Evolutionary conservation across 2,329 filamentous ascomycete species (phyloP).

Genomic region (Calycina marina): DNA sequence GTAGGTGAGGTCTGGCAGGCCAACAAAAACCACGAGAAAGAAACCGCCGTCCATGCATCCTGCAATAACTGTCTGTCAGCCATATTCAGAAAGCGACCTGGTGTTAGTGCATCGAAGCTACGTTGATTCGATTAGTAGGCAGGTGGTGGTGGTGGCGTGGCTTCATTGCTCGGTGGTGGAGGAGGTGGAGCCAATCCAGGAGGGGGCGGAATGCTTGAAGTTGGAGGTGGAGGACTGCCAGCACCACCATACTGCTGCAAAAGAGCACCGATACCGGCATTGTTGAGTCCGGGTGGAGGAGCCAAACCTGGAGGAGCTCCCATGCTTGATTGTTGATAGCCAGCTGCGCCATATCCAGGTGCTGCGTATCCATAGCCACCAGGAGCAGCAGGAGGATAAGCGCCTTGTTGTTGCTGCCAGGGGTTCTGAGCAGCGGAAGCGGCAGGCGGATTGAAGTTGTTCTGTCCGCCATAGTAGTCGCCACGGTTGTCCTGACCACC

Average conservation of each 20-base stretch:
- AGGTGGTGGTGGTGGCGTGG: conserved; percentile 13
- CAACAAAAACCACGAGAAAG: no score
- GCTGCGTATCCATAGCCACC: conserved; percentile 43
- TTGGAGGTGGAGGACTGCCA: conserved; percentile 37
- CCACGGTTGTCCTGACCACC: conserved; percentile 29
- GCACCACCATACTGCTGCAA: conserved; percentile 48
- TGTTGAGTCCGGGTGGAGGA: conserved; percentile 33
- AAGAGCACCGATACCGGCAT: conserved; percentile 45
- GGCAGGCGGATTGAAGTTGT: conserved; percentile 33
- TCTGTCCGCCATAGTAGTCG: conserved; percentile 33
- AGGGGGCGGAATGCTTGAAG: conserved; percentile 27
- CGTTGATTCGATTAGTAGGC: no score
- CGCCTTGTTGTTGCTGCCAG: conserved; percentile 28
- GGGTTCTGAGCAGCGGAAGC: conserved; percentile 31
- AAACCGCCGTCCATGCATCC: no score
- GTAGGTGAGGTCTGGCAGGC: no score
- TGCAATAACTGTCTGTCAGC: no score
- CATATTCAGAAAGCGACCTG: no score
- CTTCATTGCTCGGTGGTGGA: conserved; percentile 32
- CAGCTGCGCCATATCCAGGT: conserved; percentile 27
- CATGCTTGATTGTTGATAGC: conserved; percentile 28
- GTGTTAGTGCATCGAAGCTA: no score
- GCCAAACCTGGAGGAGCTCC: conserved; percentile 27
- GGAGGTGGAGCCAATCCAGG: conserved; percentile 47
- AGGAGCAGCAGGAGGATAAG: conserved; percentile 26